Evolutionary conservation across 2,329 filamentous ascomycete species (phyloP).

Genomic region (Cryphonectria radicalis): DNA sequence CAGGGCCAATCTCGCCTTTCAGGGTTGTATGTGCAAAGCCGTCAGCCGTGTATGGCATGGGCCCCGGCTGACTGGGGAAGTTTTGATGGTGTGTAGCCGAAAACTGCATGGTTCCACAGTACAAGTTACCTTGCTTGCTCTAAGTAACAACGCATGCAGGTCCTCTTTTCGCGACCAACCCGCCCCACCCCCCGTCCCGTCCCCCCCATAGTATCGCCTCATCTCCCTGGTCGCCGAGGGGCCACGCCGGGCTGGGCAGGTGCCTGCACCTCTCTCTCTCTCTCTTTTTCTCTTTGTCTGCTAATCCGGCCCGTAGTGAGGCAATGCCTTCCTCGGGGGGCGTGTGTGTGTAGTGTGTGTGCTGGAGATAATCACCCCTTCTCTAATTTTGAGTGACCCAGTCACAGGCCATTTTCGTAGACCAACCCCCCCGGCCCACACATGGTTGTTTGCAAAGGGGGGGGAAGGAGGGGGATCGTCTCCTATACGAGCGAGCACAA

Average conservation of each 20-base stretch:
- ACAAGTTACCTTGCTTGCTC: neutral
- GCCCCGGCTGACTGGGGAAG: neutral
- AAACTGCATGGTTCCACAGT: neutral
- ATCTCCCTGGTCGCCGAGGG: conserved; percentile 1
- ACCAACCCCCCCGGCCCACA: conserved; percentile 2
- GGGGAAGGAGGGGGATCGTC: neutral
- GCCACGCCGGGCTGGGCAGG: conserved; percentile 12
- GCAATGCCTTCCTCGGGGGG: neutral
- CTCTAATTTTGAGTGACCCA: conserved; percentile 2
- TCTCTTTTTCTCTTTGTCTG: neutral
- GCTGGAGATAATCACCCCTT: neutral
- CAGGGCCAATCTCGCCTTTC: neutral
- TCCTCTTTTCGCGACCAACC: neutral
- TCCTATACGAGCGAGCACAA: neutral
- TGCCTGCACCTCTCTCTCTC: neutral
- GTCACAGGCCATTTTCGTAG: neutral
- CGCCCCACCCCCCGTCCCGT: neutral
- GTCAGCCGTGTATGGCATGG: neutral
- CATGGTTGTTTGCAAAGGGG: neutral
- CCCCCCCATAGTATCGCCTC: neutral
- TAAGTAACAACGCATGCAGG: neutral
- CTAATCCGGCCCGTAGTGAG: conserved; percentile 1
- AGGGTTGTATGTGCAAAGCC: conserved; percentile 1
- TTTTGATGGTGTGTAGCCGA: neutral
- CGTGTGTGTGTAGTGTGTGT: neutral